Evolutionary conservation across 768 basidiomycete species (phyloP).

Genomic region (Auricularia cornea): DNA sequence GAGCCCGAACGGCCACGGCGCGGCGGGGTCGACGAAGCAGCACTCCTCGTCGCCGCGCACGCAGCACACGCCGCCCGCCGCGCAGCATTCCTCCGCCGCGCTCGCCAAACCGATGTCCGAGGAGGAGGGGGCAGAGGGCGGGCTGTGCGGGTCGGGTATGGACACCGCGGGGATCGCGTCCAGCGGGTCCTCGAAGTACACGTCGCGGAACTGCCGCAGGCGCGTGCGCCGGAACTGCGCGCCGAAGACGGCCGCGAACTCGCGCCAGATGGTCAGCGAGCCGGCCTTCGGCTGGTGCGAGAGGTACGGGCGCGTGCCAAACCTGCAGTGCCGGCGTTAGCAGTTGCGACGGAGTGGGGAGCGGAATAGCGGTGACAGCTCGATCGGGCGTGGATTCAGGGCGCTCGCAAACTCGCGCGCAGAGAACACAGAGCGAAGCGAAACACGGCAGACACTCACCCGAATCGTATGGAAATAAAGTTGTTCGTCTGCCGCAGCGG

Average conservation of each 20-base stretch:
- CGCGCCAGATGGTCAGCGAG: slow-evolving; percentile 26
- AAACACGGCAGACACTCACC: no score
- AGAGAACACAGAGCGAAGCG: no score
- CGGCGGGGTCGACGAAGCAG: background rate
- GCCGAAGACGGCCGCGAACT: slow-evolving; percentile 26
- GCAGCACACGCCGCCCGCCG: slow-evolving; percentile 14
- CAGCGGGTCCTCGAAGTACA: background rate
- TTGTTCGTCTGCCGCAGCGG: background rate
- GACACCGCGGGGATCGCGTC: background rate
- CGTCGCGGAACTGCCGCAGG: slow-evolving; percentile 23
- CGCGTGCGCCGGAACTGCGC: slow-evolving; percentile 22
- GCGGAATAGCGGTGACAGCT: no score
- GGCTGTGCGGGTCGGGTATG: no score
- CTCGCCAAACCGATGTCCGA: background rate
- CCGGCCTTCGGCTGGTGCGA: slow-evolving; percentile 31
- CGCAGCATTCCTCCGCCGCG: background rate
- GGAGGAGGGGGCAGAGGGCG: background rate
- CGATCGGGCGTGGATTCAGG: no score
- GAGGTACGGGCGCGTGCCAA: slow-evolving; percentile 29
- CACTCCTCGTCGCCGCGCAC: slow-evolving; percentile 15
- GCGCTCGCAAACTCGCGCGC: no score
- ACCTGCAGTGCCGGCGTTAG: slow-evolving; percentile 23
- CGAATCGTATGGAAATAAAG: background rate
- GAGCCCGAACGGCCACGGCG: background rate
- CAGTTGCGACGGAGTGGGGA: background rate